These are phyloP conservation scores for Dioscorea cayenensis DNA, from an alignment of 116 monocot genomes.

Conservation along the genomic window DNA sequence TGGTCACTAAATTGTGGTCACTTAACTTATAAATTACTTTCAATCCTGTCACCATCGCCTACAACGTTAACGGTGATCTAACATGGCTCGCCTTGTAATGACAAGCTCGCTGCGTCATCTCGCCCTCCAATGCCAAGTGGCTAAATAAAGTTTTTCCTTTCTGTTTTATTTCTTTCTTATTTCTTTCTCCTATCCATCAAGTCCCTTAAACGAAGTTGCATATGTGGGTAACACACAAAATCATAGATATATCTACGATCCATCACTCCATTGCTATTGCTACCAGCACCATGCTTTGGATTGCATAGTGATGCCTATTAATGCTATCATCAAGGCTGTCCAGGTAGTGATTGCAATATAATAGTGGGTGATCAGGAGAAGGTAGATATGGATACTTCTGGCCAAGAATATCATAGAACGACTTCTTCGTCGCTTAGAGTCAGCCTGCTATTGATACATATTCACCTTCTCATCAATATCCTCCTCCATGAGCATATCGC, in stretches of 20 bases:
- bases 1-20: no score
- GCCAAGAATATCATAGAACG: constrained; percentile 68
- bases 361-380: constrained; percentile 27
- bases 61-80: no score
- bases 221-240: neutral
- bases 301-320: neutral
- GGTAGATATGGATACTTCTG: constrained; percentile 39
- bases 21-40: no score
- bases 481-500: constrained; percentile 74
- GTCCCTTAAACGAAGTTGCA: neutral
- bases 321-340: constrained; percentile 28
- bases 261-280: neutral
- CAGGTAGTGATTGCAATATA: constrained; percentile 6
- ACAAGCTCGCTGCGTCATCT: no score
- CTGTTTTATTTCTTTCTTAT: no score
- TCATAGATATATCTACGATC: neutral
- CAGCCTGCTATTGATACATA: constrained; percentile 27
- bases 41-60: no score
- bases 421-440: constrained; percentile 64
- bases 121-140: no score
- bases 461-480: constrained; percentile 66
- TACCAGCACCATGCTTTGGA: neutral
- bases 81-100: no score
- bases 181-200: no score
- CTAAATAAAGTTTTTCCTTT: no score